phyloP scores from a whole-genome alignment of 179 eudicot species.

The Beta corolliflora region DNA sequence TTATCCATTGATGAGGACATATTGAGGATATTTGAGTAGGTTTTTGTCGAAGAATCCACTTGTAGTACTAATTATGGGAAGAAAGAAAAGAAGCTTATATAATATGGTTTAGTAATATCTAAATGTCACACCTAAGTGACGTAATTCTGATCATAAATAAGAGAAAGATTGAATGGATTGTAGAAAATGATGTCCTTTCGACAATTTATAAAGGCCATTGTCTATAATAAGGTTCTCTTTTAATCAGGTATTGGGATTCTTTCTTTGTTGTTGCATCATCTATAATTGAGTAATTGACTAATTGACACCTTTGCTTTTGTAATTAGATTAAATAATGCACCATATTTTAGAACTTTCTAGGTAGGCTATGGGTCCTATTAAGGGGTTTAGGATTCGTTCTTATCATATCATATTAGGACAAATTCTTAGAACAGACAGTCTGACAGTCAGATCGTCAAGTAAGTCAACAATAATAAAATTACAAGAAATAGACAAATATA shows the following conservation, averaged over 20 bases:
- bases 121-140: not conserved
- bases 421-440: too few relatives aligned
- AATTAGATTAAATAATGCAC: not conserved
- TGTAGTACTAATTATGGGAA: slow-evolving; percentile 20
- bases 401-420: too few relatives aligned
- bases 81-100: not conserved
- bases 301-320: not conserved
- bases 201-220: slow-evolving; percentile 1
- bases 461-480: too few relatives aligned
- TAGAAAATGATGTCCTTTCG: slow-evolving; percentile 18
- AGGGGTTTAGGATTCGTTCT: too few relatives aligned
- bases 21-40: slow-evolving; percentile 9
- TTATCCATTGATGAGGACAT: slow-evolving; percentile 27
- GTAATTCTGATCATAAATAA: slow-evolving; percentile 12
- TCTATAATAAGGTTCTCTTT: not conserved
- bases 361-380: not conserved
- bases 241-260: slow-evolving; percentile 6
- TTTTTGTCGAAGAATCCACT: slow-evolving; percentile 19
- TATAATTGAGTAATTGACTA: slow-evolving; percentile 12
- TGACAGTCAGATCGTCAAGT: too few relatives aligned
- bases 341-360: not conserved
- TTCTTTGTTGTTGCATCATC: not conserved
- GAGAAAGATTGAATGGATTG: slow-evolving; percentile 15
- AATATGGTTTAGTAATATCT: not conserved
- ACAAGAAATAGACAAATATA: too few relatives aligned